Base-by-base conservation (phyloP, 2,329 filamentous ascomycete genomes). In the Zymoseptoria passerinii region DNA sequence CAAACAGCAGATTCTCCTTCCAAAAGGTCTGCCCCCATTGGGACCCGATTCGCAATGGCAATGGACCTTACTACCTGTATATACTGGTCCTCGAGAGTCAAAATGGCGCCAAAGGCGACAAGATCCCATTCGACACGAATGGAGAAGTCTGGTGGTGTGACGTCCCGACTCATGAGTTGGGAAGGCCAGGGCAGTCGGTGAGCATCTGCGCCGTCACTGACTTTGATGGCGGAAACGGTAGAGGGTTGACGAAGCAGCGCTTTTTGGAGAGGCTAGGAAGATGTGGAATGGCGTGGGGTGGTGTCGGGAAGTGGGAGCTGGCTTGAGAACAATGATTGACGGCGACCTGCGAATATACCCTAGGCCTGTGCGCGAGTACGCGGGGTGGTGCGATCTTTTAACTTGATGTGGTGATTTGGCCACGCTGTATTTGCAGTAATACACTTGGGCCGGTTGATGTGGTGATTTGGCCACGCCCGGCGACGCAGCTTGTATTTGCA, bases 111-210 rank as follows among this genome's bases (percentile, higher is more conserved):
- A 83, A 86, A 54, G 81, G 87, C 8, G 84, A 91, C 50, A 80
- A 83, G 56, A 74, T 92, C 1, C 83, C 88, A 0, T 83, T 96
- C 56, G 82, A 89, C 70, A 67, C 75, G 9, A 87, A 83, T n/a
- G 88, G 92, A 60, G 89, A 88, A 13, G 87, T 86, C 74, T 95
- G 88, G 83, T 95, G 89, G 84, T 74, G 84, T 1, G 92, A 96
- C 73, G 81, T 96, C 3, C 68, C 71, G 3, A 77, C 83, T 0
- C 73, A 77, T 29, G 81, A 86, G 58, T 75, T 95, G 19, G 90
- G 90, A 0, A 78, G 77, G 0, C 82, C 85, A 0, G 89, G 89
- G 67, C 76, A 91, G 73, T 83, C 80, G 55, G 75, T 92, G 5
- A 80, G 80, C 63, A 73, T 94, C 28, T 82, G 82, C 58, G 82